Evolutionary conservation across 2,329 filamentous ascomycete genomes (phyloP).

Genomic region (Lachnellula cervina): DNA sequence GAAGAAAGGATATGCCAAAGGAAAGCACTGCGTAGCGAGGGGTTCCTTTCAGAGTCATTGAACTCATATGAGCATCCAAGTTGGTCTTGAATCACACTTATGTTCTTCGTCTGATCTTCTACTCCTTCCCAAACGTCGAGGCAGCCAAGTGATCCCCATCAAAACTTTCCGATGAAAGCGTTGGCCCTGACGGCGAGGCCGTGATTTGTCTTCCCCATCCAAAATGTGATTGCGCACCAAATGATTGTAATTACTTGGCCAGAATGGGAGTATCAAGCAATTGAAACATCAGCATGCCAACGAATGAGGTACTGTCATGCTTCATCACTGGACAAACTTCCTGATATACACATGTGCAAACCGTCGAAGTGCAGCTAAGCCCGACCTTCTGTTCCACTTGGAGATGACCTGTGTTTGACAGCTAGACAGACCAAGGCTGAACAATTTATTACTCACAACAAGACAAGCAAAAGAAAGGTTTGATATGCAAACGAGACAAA

Average conservation of each 20-base stretch:
- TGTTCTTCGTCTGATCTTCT: conserved; percentile 3
- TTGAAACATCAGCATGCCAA: not conserved
- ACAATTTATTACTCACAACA: not conserved
- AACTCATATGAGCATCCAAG: not conserved
- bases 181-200: not conserved
- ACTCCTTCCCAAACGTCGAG: conserved; percentile 4
- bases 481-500: conserved; percentile 12
- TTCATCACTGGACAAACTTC: not conserved
- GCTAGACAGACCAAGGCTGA: not conserved
- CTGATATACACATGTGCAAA: not conserved
- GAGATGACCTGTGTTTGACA: not conserved
- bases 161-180: not conserved
- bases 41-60: not conserved
- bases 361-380: not conserved
- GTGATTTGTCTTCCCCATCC: not conserved
- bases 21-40: conserved; percentile 1
- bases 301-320: not conserved
- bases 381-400: not conserved
- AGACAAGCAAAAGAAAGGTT: conserved; percentile 4
- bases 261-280: not conserved
- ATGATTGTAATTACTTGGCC: not conserved
- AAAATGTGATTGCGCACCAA: conserved; percentile 3
- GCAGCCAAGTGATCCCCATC: not conserved
- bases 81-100: conserved; percentile 1
- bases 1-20: not conserved